phyloP scores from a whole-genome alignment of 2,329 filamentous ascomycete species.

The Lecanicillium sp. region DNA sequence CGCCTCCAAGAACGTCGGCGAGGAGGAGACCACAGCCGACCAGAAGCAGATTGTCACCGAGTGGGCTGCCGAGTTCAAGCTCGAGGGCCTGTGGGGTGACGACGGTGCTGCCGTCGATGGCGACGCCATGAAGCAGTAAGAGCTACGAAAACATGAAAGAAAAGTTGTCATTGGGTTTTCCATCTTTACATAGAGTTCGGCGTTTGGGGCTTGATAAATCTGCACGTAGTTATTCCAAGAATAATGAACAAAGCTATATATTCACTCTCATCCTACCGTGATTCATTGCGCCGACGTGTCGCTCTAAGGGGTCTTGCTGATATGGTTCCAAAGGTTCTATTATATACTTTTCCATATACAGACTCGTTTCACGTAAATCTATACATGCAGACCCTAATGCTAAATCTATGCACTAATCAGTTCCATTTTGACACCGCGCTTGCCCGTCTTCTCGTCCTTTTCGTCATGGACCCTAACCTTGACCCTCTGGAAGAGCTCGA shows the following conservation, averaged over 20 bases:
- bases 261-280: too few species aligned
- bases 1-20: slow-evolving; percentile 31
- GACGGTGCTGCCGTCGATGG: slow-evolving; percentile 30
- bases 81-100: slow-evolving; percentile 87
- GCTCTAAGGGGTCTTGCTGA: too few species aligned
- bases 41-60: slow-evolving; percentile 86
- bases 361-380: neutral
- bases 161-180: slow-evolving; percentile 13
- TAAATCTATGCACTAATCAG: slow-evolving; percentile 37
- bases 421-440: slow-evolving; percentile 81
- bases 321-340: too few species aligned
- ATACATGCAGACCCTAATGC: too few species aligned
- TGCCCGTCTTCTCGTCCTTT: slow-evolving; percentile 92
- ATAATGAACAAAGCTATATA: slow-evolving; percentile 2
- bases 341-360: neutral
- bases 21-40: slow-evolving; percentile 48
- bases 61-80: slow-evolving; percentile 91
- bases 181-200: slow-evolving; percentile 17
- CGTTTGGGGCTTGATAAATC: slow-evolving; percentile 15
- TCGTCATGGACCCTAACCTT: slow-evolving; percentile 84
- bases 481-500: slow-evolving; percentile 91
- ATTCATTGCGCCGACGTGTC: too few species aligned
- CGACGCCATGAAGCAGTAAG: slow-evolving; percentile 49
- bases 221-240: slow-evolving; percentile 12
- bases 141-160: neutral